phyloP scores from a whole-genome alignment of 2,329 filamentous ascomycete genomes.

The Domatiomyces globalis region DNA sequence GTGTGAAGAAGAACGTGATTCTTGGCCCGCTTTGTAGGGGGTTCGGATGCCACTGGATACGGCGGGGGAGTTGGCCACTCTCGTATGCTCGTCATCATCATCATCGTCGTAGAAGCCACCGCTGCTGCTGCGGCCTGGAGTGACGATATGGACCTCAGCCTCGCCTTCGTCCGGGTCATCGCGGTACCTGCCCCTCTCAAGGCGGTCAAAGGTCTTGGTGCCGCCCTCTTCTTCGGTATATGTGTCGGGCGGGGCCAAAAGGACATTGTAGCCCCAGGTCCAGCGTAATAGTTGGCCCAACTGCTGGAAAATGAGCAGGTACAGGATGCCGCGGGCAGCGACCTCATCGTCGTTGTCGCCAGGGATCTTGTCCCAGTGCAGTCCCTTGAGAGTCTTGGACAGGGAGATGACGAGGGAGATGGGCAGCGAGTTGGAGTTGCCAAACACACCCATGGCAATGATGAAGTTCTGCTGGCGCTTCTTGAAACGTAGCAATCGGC shows the following conservation, averaged over 20 bases:
- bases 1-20: constrained; percentile 1
- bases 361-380: constrained; percentile 85
- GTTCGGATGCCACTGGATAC: constrained; percentile 16
- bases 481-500: constrained; percentile 63
- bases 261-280: constrained; percentile 95
- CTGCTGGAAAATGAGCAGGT: constrained; percentile 94
- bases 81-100: constrained; percentile 12
- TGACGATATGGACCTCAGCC: constrained; percentile 14
- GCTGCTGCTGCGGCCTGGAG: constrained; percentile 4
- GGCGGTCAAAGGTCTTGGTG: constrained; percentile 22
- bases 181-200: constrained; percentile 28
- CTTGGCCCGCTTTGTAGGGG: constrained; percentile 7
- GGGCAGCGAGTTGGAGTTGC: constrained; percentile 93
- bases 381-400: constrained; percentile 75
- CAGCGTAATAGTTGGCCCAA: constrained; percentile 87
- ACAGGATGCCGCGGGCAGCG: constrained; percentile 81
- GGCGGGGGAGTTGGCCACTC: constrained; percentile 15
- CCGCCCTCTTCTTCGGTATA: constrained; percentile 31
- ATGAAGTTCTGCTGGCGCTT: constrained; percentile 87
- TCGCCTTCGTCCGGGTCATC: constrained; percentile 26
- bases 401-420: constrained; percentile 92
- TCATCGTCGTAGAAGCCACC: constrained; percentile 10
- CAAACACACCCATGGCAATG: constrained; percentile 92
- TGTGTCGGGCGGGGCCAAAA: constrained; percentile 67
- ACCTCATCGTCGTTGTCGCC: constrained; percentile 94